Evolutionary conservation across 345 rosid genomes (phyloP).

Genomic region (Moringa oleifera): DNA sequence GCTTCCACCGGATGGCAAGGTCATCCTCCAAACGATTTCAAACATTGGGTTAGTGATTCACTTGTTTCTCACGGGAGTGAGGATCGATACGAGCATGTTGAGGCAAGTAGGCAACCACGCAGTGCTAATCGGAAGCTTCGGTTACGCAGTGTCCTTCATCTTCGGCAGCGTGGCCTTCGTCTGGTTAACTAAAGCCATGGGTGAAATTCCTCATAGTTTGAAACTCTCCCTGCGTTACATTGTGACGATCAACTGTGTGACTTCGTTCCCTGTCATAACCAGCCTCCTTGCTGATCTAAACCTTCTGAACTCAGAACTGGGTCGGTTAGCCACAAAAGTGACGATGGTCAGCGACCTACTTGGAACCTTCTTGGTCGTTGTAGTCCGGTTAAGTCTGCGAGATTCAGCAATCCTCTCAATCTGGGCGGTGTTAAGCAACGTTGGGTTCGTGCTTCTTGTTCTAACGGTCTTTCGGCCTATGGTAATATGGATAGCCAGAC

Average conservation of each 20-base stretch:
- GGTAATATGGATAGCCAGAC: constrained; percentile 21
- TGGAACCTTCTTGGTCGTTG: constrained; percentile 20
- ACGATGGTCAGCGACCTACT: constrained; percentile 25
- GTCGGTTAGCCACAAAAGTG: constrained; percentile 25
- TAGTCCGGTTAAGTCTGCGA: constrained; percentile 17
- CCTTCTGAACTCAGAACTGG: constrained; percentile 31
- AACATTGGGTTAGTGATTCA: constrained; percentile 27
- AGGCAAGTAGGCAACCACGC: constrained; percentile 20
- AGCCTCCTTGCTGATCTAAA: constrained; percentile 23
- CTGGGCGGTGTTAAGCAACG: constrained; percentile 2
- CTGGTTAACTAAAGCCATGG: constrained; percentile 1
- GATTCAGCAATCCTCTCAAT: constrained; percentile 8
- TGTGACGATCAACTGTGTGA: constrained; percentile 22
- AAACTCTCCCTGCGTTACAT: constrained; percentile 6
- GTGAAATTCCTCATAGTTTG: constrained; percentile 7
- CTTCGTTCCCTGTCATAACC: constrained; percentile 29
- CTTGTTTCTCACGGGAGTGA: constrained; percentile 26
- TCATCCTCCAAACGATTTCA: constrained; percentile 23
- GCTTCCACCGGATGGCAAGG: constrained; percentile 21
- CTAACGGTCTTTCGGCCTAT: constrained; percentile 12
- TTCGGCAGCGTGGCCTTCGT: constrained; percentile 16
- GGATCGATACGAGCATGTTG: constrained; percentile 20
- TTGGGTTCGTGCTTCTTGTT: constrained; percentile 3
- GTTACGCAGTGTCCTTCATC: constrained; percentile 26
- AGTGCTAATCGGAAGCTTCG: constrained; percentile 22